Base-by-base conservation (phyloP, 1,284 basidiomycete genomes). In the Ganoderma sinense region DNA sequence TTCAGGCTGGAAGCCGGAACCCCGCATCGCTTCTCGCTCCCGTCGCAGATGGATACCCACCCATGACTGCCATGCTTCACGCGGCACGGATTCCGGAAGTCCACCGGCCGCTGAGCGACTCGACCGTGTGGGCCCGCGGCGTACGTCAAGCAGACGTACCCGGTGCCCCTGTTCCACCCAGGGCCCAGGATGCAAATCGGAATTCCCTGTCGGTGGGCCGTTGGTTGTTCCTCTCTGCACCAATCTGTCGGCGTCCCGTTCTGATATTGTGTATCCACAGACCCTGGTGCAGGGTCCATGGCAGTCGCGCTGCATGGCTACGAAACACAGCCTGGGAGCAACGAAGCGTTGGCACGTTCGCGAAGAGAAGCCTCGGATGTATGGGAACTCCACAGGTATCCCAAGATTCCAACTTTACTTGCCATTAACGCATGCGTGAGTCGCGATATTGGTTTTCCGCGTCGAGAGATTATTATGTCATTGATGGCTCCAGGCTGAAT, bases 121-220 rank as follows among this genome's bases (percentile, higher is more conserved):
- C 13, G 11, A 26, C 26, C 23, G 48, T 51, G 48, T 51, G 48
- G 48, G 48, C 4, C 48, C 20, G 14, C 48, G 48, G 48, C 48
- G 48, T 51, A 51, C 48, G 48, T 51, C 48, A 26, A 56, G 53
- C 29, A 56, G 29, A 31, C 53, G 51, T 56, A 56, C 23, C 45
- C 45, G 45, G 10, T 48, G 10, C 45, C 48, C 48, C 48, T 51
- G 48, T 51, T 51, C 23, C 48, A 51, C 48, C 48, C 48, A 26
- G 13, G 48, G 26, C n/a, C 48, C 48, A 26, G 48, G 48, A 51
- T 26, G 48, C 23, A 51, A 51, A 23, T 26, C n/a, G 48, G 48
- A 51, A 14, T 14, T 51, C 48, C 48, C 4, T 26, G 11, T 26
- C 4, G 23, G 48, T 51, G 48, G 48, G 23, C 48, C 48, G 48